Percentiles rank a stretch among this genome's conserved stretches.
Evolutionary conservation across 2,329 filamentous ascomycete species (phyloP).

Genomic region (Emmonsiellopsis sp.): DNA sequence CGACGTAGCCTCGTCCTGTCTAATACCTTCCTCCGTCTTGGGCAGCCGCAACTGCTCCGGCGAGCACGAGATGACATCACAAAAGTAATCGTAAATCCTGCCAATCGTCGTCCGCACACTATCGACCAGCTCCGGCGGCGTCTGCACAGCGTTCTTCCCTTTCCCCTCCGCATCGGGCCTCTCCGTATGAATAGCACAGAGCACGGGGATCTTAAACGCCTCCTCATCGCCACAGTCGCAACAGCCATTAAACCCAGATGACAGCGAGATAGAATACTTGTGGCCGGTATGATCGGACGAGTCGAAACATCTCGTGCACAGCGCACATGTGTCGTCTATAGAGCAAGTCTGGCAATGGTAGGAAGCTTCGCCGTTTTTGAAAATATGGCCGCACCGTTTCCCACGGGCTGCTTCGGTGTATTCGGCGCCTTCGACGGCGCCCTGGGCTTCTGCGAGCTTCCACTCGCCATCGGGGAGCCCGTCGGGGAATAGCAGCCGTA

Average conservation of each 20-base stretch:
- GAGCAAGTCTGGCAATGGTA: conserved; percentile 93
- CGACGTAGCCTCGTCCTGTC: conserved; percentile 71
- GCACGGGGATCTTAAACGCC: conserved; percentile 79
- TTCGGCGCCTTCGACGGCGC: conserved; percentile 85
- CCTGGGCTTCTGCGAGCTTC: conserved; percentile 80
- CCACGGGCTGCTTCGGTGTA: conserved; percentile 87
- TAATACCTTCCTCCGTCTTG: conserved; percentile 74
- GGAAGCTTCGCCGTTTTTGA: conserved; percentile 85
- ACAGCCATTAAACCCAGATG: conserved; percentile 85
- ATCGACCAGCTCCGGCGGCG: conserved; percentile 67
- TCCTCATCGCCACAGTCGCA: conserved; percentile 96
- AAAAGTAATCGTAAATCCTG: conserved; percentile 83
- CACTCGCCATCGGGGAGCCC: conserved; percentile 57
- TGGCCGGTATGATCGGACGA: conserved; percentile 91
- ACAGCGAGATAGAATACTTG: conserved; percentile 80
- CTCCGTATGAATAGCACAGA: conserved; percentile 87
- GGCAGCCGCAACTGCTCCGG: conserved; percentile 84
- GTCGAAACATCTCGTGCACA: conserved; percentile 92
- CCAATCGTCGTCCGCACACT: conserved; percentile 80
- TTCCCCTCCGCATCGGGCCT: conserved; percentile 38
- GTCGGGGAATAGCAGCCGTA: conserved; percentile 73
- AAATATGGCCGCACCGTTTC: conserved; percentile 94
- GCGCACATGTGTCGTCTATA: conserved; percentile 86
- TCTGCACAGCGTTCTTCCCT: conserved; percentile 51
- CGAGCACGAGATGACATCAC: conserved; percentile 95